phyloP scores from a whole-genome alignment of 2,329 filamentous ascomycete species.

The Tolypocladium inflatum region DNA sequence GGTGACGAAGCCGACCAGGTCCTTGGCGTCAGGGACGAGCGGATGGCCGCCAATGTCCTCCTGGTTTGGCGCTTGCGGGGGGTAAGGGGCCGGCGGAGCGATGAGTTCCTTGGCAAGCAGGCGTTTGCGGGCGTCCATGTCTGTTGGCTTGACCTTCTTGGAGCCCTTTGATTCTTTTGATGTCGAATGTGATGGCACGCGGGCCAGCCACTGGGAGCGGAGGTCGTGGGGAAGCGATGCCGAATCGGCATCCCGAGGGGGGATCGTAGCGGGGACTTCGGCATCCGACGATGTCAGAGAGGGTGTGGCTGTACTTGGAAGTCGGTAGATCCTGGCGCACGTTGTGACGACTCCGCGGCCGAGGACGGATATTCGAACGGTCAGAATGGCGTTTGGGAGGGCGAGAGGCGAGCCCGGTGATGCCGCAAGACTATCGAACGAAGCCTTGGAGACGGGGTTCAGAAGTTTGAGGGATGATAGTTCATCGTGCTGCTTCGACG shows the following conservation, averaged over 20 bases:
- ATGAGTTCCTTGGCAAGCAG: slow-evolving; percentile 40
- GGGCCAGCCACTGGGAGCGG: slow-evolving; percentile 62
- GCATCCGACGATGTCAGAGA: slow-evolving; percentile 20
- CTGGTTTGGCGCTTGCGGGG: slow-evolving; percentile 25
- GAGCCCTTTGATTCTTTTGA: neutral
- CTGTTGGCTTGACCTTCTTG: slow-evolving; percentile 9
- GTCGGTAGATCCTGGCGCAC: slow-evolving; percentile 77
- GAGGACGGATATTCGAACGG: slow-evolving; percentile 57
- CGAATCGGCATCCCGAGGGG: slow-evolving; percentile 10
- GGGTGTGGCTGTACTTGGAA: slow-evolving; percentile 36
- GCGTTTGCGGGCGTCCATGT: slow-evolving; percentile 29
- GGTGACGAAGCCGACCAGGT: slow-evolving; percentile 86
- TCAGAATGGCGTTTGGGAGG: slow-evolving; percentile 36
- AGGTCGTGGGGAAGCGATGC: slow-evolving; percentile 36
- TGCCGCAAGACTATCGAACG: slow-evolving; percentile 19
- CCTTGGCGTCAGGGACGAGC: slow-evolving; percentile 59
- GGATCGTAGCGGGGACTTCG: slow-evolving; percentile 37
- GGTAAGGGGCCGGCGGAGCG: slow-evolving; percentile 18
- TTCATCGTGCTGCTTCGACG: neutral
- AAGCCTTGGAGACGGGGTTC: slow-evolving; percentile 14
- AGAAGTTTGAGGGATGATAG: slow-evolving; percentile 9
- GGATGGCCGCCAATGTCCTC: slow-evolving; percentile 46
- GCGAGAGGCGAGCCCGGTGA: slow-evolving; percentile 12
- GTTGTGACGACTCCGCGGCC: slow-evolving; percentile 59
- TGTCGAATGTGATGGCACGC: slow-evolving; percentile 23